A percentile compares a stretch with the other conserved stretches of the same genome.
Conservation (phyloP, 1,284 basidiomycete genomes). For the Fomitopsis palustris region DNA sequence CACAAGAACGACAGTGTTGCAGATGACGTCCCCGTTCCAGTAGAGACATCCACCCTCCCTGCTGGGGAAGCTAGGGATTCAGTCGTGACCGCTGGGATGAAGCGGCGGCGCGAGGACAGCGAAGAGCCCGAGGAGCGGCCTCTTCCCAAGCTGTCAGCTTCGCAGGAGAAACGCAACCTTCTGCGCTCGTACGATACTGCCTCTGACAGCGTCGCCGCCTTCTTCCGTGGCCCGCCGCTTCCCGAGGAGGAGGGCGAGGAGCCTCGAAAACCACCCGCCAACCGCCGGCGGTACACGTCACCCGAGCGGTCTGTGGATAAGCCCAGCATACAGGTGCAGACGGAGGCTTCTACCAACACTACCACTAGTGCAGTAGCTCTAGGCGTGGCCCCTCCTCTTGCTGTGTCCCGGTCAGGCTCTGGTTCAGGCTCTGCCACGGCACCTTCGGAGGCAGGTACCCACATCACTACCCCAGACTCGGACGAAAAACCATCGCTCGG, state of each 20-base stretch:
- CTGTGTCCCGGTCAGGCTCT: not conserved
- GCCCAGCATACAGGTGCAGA: not conserved
- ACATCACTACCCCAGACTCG: slow-evolving; percentile 8
- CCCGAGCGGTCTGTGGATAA: slow-evolving; percentile 7
- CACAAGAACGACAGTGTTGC: not conserved
- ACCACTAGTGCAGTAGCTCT: not conserved
- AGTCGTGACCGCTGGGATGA: slow-evolving; percentile 21
- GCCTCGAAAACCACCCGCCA: slow-evolving; percentile 34
- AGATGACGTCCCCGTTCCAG: not conserved
- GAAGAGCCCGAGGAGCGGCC: slow-evolving; percentile 17
- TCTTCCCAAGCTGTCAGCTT: not conserved
- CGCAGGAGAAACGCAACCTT: slow-evolving; percentile 8
- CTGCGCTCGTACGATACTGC: slow-evolving; percentile 48
- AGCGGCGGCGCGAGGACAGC: slow-evolving; percentile 57
- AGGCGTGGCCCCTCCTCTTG: not conserved
- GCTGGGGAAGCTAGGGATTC: not conserved
- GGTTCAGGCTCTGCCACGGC: slow-evolving; percentile 4
- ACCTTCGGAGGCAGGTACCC: slow-evolving; percentile 3
- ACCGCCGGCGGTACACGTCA: slow-evolving; percentile 41
- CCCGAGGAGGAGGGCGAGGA: slow-evolving; percentile 25
- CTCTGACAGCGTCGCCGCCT: slow-evolving; percentile 49
- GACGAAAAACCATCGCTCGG: not conserved
- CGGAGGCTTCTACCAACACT: not conserved
- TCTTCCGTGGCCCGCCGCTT: slow-evolving; percentile 45
- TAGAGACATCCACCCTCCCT: not conserved